phyloP scores from a whole-genome alignment of 805 yeast genomes.

The Wickerhamomyces xylosicus region DNA sequence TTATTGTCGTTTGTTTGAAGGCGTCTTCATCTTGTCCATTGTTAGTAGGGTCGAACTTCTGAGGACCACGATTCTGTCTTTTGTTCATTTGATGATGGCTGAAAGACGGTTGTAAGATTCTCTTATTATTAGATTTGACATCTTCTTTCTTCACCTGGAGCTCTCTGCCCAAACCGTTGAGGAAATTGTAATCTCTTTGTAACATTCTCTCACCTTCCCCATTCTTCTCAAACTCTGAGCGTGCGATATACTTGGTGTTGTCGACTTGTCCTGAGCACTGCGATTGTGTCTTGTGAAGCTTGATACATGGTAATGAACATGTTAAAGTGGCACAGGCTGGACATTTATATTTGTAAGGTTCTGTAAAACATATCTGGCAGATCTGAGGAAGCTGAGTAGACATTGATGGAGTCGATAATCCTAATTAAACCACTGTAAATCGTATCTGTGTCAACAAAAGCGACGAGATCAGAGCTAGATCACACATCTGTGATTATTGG shows the following conservation, averaged over 20 bases:
- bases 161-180: conserved; percentile 47
- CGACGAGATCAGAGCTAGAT: no score
- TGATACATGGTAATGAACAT: conserved; percentile 66
- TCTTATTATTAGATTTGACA: conserved; percentile 31
- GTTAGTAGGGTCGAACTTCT: conserved; percentile 10
- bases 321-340: conserved; percentile 65
- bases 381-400: no score
- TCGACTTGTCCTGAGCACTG: conserved; percentile 63
- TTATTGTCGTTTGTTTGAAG: conserved; percentile 14
- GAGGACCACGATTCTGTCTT: conserved; percentile 8
- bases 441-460: no score
- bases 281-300: conserved; percentile 50
- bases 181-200: conserved; percentile 77
- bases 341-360: conserved; percentile 56
- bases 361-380: conserved; percentile 38
- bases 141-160: conserved; percentile 52
- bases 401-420: no score
- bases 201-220: conserved; percentile 21
- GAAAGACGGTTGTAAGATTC: conserved; percentile 22
- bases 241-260: conserved; percentile 44
- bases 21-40: background rate
- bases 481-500: no score
- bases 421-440: no score
- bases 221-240: conserved; percentile 30
- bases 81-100: conserved; percentile 11